phyloP scores from a whole-genome alignment of 2,329 filamentous ascomycete genomes.

The Venturia effusa region DNA sequence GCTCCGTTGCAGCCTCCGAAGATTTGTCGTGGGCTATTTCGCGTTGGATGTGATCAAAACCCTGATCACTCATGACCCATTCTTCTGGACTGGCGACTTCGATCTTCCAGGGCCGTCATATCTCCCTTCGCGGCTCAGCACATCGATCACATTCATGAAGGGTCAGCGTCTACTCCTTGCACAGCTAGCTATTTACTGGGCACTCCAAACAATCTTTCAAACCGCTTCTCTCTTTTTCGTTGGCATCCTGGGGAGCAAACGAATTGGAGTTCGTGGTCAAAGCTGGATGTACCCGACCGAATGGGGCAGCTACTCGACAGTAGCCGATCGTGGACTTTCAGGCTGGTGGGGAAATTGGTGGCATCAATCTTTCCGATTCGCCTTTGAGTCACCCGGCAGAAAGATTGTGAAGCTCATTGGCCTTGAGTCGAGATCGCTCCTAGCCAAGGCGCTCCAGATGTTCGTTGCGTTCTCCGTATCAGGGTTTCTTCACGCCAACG shows the following conservation, averaged over 20 bases:
- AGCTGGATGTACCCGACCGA: slow-evolving; percentile 51
- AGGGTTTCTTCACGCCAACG: slow-evolving; percentile 59
- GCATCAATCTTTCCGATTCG: slow-evolving; percentile 80
- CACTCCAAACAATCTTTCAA: slow-evolving; percentile 51
- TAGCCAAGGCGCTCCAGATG: slow-evolving; percentile 30
- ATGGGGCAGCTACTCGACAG: slow-evolving; percentile 41
- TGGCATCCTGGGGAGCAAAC: slow-evolving; percentile 45
- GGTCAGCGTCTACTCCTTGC: slow-evolving; percentile 47
- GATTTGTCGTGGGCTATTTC: slow-evolving; percentile 49
- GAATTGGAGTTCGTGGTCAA: slow-evolving; percentile 49
- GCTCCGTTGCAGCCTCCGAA: slow-evolving; percentile 23
- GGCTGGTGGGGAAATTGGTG: slow-evolving; percentile 82
- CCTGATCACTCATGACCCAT: slow-evolving; percentile 63
- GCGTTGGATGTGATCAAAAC: slow-evolving; percentile 60
- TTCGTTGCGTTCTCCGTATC: slow-evolving; percentile 54
- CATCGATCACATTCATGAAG: slow-evolving; percentile 38
- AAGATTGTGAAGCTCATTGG: slow-evolving; percentile 30
- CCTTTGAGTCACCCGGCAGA: slow-evolving; percentile 51
- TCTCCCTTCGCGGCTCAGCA: slow-evolving; percentile 29
- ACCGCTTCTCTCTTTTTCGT: slow-evolving; percentile 50
- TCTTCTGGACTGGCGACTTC: slow-evolving; percentile 51
- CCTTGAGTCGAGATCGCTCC: slow-evolving; percentile 22
- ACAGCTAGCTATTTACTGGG: slow-evolving; percentile 45
- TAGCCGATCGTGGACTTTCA: slow-evolving; percentile 59
- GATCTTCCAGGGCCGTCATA: slow-evolving; percentile 33